These are phyloP conservation scores for Sarocladiaceae sp. DNA, from an alignment of 2,329 filamentous ascomycete species.

Conservation along the genomic window DNA sequence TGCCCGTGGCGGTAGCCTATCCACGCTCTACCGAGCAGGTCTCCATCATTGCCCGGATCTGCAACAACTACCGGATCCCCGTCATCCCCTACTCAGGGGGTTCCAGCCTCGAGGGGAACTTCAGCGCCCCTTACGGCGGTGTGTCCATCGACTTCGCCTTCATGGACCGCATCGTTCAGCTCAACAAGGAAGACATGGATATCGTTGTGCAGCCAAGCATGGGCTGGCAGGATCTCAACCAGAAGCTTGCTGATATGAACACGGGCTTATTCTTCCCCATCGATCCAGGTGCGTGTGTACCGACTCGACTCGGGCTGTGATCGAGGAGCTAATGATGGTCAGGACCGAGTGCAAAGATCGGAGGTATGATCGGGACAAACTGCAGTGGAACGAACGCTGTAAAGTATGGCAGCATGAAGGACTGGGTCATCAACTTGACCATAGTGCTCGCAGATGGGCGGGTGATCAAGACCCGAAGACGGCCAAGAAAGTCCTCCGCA, in stretches of 20 bases:
- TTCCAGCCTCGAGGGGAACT: slow-evolving; percentile 82
- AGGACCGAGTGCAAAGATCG: slow-evolving; percentile 65
- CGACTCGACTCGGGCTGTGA: not conserved
- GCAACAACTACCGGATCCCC: slow-evolving; percentile 71
- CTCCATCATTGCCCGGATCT: slow-evolving; percentile 57
- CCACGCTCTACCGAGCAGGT: slow-evolving; percentile 56
- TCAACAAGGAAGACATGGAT: slow-evolving; percentile 87
- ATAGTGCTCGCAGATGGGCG: slow-evolving; percentile 74
- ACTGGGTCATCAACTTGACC: slow-evolving; percentile 79
- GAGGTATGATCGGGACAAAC: slow-evolving; percentile 77
- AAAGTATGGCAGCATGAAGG: slow-evolving; percentile 79
- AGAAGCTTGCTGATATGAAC: slow-evolving; percentile 58
- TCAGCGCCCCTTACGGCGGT: slow-evolving; percentile 78
- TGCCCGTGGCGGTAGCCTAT: slow-evolving; percentile 60
- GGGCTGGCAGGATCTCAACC: slow-evolving; percentile 87
- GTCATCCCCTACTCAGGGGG: slow-evolving; percentile 85
- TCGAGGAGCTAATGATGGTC: not conserved
- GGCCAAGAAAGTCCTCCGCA: slow-evolving; percentile 75
- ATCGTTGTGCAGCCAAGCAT: slow-evolving; percentile 86
- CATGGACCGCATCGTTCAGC: slow-evolving; percentile 75
- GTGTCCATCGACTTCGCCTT: slow-evolving; percentile 83
- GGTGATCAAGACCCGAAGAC: slow-evolving; percentile 68
- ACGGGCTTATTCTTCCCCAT: slow-evolving; percentile 85
- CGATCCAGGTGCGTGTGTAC: slow-evolving; percentile 59
- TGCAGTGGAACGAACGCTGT: slow-evolving; percentile 75